Base-by-base conservation (phyloP, 148 eudicot species). In the Tetragonia tetragonoides region DNA sequence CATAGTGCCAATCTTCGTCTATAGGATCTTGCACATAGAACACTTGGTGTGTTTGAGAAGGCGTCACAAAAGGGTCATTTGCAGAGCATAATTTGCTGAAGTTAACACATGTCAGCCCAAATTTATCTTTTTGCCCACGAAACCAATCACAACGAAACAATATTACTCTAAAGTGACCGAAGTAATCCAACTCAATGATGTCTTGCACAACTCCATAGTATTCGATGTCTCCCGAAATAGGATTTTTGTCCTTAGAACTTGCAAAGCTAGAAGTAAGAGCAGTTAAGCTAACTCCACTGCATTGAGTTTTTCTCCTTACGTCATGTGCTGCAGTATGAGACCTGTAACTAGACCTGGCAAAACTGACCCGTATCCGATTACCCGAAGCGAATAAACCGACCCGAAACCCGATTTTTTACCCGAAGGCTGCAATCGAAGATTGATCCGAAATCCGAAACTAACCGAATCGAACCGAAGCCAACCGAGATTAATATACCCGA, bases 201-300 rank as follows among this genome's bases (percentile, higher is more conserved):
- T 75, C 71, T 38, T 38, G 51, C 47, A 80, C 20, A 3, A 16
- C 49, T 6, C 79, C 75, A 75, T 75, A 75, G 46, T 66, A 75
- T 10, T 20, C 70, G 34, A 75, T 76, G 60, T 81, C 71, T 10
- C 79, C 64, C 1, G n/a, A 18, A 42, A 68, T 7, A 34, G 75
- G 75, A 62, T 69, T 80, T 60, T 24, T 23, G 46, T 80, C 73
- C 23, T 61, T 80, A 51, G 66, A 51, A 68, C 82, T 74, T 20
- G 82, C 68, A 75, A 67, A 75, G 23, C 69, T 80, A 24, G 47
- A 37, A 2, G 74, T 80, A 20, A 37, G 21, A 38, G 78, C 12
- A 6, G 18, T 75, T 2, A 73, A 34, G 54, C 46, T 34, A 57
- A 80, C 64, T 14, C 73, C 68, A 66, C 78, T 80, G 57, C 64